Percentiles rank a stretch among this genome's conserved stretches.
Conservation (phyloP, 140 eudicot species). For the Bidens hawaiensis region DNA sequence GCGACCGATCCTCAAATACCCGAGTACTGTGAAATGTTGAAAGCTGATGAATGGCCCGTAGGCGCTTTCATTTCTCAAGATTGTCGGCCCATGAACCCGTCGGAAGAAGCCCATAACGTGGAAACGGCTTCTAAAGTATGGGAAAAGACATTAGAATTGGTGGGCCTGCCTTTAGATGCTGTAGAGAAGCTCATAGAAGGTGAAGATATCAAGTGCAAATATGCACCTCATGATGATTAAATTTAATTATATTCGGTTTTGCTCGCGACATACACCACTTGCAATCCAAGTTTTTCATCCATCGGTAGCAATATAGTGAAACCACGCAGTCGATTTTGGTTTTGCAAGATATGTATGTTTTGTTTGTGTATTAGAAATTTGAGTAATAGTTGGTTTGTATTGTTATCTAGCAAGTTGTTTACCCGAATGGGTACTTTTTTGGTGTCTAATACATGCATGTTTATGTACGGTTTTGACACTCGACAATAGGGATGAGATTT, state of each 20-base stretch:
- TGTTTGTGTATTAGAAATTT: neutral
- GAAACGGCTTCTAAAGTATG: slow-evolving; percentile 70
- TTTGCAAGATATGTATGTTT: neutral
- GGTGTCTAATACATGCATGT: neutral
- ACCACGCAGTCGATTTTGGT: slow-evolving; percentile 6
- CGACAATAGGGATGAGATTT: no score
- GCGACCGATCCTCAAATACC: slow-evolving; percentile 93
- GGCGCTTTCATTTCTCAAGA: slow-evolving; percentile 88
- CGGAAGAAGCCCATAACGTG: slow-evolving; percentile 82
- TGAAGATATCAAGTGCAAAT: slow-evolving; percentile 61
- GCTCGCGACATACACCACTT: slow-evolving; percentile 7
- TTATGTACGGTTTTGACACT: neutral
- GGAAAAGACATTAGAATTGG: slow-evolving; percentile 81
- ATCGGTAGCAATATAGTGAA: slow-evolving; percentile 1
- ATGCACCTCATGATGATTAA: slow-evolving; percentile 31
- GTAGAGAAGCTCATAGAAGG: slow-evolving; percentile 91
- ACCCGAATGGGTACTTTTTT: neutral
- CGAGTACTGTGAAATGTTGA: slow-evolving; percentile 70
- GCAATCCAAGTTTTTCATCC: slow-evolving; percentile 13
- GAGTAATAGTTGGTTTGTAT: neutral
- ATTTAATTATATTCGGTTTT: slow-evolving; percentile 13
- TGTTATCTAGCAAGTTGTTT: neutral
- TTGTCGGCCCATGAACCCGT: slow-evolving; percentile 85
- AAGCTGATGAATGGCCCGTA: slow-evolving; percentile 85
- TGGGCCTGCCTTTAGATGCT: slow-evolving; percentile 84